phyloP scores from a whole-genome alignment of 2,329 filamentous ascomycete species.

The Emmonsia crescens region DNA sequence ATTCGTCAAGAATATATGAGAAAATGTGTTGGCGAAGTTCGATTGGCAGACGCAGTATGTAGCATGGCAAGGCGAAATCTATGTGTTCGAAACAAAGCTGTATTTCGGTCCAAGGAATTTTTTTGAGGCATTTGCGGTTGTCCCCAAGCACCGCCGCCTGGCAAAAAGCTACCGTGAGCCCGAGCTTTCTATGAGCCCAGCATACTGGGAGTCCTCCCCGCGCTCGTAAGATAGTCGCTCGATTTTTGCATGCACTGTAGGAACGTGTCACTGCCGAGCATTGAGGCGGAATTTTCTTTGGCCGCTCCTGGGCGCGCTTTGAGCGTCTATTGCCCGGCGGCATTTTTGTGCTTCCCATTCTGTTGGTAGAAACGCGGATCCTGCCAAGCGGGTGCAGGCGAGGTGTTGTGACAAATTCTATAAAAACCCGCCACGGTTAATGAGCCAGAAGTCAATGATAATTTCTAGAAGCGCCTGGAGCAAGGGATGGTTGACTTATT shows the following conservation, averaged over 20 bases:
- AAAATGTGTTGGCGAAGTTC: slow-evolving; percentile 11
- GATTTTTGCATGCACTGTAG: slow-evolving; percentile 8
- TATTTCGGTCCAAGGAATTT: slow-evolving; percentile 12
- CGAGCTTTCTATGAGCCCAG: slow-evolving; percentile 5
- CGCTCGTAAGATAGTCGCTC: slow-evolving; percentile 1
- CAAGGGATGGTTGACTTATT: too few relatives aligned
- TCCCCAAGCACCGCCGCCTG: slow-evolving; percentile 7
- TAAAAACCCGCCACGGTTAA: too few relatives aligned
- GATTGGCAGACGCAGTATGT: slow-evolving; percentile 9
- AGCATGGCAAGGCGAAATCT: slow-evolving; percentile 7
- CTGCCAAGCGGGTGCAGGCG: too few relatives aligned
- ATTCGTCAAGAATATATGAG: slow-evolving; percentile 8
- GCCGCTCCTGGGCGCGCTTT: not conserved
- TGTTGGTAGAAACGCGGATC: not conserved
- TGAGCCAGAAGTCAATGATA: too few relatives aligned
- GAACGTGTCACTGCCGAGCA: slow-evolving; percentile 8
- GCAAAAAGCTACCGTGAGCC: slow-evolving; percentile 5
- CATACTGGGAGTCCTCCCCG: slow-evolving; percentile 3
- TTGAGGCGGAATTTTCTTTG: slow-evolving; percentile 1
- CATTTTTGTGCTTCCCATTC: not conserved
- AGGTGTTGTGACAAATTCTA: not conserved
- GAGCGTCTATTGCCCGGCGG: not conserved
- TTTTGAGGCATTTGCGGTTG: slow-evolving; percentile 10
- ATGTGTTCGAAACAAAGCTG: slow-evolving; percentile 9
- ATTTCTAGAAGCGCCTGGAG: too few relatives aligned